These are phyloP conservation scores for Entelexis sorbosivorans DNA, from an alignment of 1,139 yeast genomes.

Conservation along the genomic window DNA sequence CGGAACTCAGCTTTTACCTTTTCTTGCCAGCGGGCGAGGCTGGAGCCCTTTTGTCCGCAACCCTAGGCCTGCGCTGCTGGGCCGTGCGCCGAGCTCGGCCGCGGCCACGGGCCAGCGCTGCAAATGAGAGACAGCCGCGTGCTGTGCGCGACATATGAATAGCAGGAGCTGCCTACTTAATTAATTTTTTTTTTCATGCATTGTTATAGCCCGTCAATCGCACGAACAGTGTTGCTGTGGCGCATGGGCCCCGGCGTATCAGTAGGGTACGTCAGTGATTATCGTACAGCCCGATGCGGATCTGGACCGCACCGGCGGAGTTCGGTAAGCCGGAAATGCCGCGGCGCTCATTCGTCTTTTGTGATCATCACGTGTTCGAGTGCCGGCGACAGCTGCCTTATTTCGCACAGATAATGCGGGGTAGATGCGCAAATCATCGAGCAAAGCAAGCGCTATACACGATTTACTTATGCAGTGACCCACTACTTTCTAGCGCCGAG, in stretches of 20 bases:
- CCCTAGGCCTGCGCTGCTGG: background rate
- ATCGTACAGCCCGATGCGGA: background rate
- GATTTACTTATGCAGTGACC: too few relatives aligned
- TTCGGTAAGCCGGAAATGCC: background rate
- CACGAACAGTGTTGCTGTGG: background rate
- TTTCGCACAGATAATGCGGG: background rate
- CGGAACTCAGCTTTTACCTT: background rate
- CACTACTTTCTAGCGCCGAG: too few relatives aligned
- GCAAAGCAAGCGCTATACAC: too few relatives aligned
- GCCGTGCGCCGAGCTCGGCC: too few relatives aligned
- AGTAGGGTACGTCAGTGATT: background rate
- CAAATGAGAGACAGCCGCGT: too few relatives aligned
- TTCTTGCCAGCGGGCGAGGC: constrained; percentile 2
- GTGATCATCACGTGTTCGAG: background rate
- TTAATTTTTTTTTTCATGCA: background rate
- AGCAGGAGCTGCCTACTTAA: too few relatives aligned
- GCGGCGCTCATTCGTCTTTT: background rate
- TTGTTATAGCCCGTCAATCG: too few relatives aligned
- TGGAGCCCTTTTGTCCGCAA: background rate
- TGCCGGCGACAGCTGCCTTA: background rate
- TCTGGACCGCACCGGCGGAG: constrained; percentile 5
- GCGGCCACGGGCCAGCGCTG: too few relatives aligned
- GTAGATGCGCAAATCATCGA: background rate
- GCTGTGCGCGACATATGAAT: too few relatives aligned
- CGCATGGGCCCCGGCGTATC: background rate